A percentile compares a stretch with the other conserved stretches of the same genome.
Conservation (phyloP, 129 eudicot genomes). For the Pseudognaphalium luteoalbum region DNA sequence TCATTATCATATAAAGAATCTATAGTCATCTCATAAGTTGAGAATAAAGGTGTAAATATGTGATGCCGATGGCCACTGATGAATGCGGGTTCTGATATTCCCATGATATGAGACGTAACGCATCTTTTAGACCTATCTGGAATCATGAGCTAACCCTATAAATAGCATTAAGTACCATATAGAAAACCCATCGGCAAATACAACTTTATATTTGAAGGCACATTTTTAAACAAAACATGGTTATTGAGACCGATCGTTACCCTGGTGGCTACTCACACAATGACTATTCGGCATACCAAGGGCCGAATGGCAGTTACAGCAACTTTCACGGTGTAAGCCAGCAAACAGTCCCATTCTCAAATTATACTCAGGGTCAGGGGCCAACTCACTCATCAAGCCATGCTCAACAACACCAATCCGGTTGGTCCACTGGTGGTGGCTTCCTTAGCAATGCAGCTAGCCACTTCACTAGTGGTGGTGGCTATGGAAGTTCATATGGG, state of each 20-base stretch:
- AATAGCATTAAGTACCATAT: conserved; percentile 16
- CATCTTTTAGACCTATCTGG: conserved; percentile 11
- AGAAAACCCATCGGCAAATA: conserved; percentile 21
- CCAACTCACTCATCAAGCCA: conserved; percentile 27
- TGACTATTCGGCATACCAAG: conserved; percentile 37
- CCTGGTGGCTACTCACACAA: conserved; percentile 40
- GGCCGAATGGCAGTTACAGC: conserved; percentile 33
- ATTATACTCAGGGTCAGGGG: conserved; percentile 24
- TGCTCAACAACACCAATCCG: conserved; percentile 33
- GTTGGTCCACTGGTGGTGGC: conserved; percentile 26
- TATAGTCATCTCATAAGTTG: conserved; percentile 33
- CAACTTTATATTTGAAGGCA: conserved; percentile 3
- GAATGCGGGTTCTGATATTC: conserved; percentile 26
- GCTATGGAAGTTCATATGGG: conserved; percentile 28
- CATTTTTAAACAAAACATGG: conserved; percentile 39
- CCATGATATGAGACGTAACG: conserved; percentile 28
- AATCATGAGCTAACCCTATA: conserved; percentile 41
- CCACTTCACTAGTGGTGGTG: conserved; percentile 13
- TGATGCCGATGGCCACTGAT: conserved; percentile 16
- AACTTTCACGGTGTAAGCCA: conserved; percentile 18
- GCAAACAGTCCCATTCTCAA: conserved; percentile 15
- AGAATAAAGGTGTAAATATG: conserved; percentile 39
- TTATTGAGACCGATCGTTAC: conserved; percentile 35
- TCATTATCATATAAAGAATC: conserved; percentile 14
- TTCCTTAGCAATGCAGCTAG: conserved; percentile 28